Percentiles rank a stretch among this genome's conserved stretches.
Evolutionary conservation across 352 stramenopile genomes (phyloP).

Genomic region (Phytophthora melonis): DNA sequence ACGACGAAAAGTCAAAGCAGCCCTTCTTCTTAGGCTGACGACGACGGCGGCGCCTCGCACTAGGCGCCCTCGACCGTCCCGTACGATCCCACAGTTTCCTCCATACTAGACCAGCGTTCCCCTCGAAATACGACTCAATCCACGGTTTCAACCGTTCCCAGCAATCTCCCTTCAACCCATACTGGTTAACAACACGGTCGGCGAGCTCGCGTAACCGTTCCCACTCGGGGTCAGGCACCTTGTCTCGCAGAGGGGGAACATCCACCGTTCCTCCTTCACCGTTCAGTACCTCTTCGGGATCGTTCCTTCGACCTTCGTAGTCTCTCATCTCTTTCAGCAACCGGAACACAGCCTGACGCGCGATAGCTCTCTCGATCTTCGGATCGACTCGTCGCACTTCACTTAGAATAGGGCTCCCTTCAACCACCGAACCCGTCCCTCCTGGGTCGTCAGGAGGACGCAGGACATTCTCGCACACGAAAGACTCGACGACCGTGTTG

Average conservation of each 20-base stretch:
- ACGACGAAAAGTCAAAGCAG: neutral
- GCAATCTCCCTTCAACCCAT: neutral
- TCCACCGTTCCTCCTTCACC: neutral
- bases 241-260: neutral
- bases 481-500: neutral
- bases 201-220: neutral
- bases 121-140: neutral
- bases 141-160: neutral
- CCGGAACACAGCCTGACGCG: neutral
- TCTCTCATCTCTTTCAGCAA: neutral
- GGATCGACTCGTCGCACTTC: neutral
- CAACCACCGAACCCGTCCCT: neutral
- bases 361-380: neutral
- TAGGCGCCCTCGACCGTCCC: neutral
- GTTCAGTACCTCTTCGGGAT: neutral
- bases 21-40: neutral
- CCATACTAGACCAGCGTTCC: neutral
- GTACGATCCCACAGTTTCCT: neutral
- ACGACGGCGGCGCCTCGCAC: neutral
- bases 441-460: neutral
- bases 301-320: neutral
- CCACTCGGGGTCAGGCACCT: neutral
- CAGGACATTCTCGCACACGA: neutral
- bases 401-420: neutral
- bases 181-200: neutral